phyloP scores from a whole-genome alignment of 139 green algal genomes.

The Chlorella sp. region DNA sequence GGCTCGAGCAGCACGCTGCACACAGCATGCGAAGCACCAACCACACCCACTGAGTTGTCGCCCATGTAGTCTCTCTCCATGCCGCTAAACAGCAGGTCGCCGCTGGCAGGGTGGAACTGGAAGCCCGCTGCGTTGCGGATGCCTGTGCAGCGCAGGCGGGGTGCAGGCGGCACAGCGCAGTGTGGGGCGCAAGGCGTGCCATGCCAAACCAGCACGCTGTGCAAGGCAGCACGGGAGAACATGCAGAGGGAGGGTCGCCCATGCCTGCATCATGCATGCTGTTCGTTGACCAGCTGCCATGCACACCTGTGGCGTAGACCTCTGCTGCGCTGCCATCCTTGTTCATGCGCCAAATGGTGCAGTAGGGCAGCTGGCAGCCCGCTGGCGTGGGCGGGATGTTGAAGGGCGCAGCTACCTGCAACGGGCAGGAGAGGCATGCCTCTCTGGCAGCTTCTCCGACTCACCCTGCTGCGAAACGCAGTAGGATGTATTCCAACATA shows the following conservation, averaged over 20 bases:
- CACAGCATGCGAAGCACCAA: no score
- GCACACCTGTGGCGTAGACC: slow-evolving; percentile 2
- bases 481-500: not conserved
- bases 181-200: no score
- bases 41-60: not conserved
- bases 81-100: slow-evolving; percentile 19
- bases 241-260: not conserved
- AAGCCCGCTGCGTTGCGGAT: slow-evolving; percentile 33
- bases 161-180: no score
- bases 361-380: slow-evolving; percentile 10
- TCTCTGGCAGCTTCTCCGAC: no score
- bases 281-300: not conserved
- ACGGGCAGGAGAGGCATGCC: not conserved
- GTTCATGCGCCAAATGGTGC: slow-evolving; percentile 29
- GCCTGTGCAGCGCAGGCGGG: not conserved
- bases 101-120: slow-evolving; percentile 10
- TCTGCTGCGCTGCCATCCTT: slow-evolving; percentile 26
- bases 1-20: no score
- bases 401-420: not conserved
- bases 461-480: not conserved
- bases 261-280: not conserved
- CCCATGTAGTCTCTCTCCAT: slow-evolving; percentile 14
- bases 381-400: not conserved
- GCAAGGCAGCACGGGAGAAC: no score
- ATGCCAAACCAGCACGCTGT: no score